phyloP scores from a whole-genome alignment of 192 early-diverging fungal genomes.

The Powellomyces hirtus region DNA sequence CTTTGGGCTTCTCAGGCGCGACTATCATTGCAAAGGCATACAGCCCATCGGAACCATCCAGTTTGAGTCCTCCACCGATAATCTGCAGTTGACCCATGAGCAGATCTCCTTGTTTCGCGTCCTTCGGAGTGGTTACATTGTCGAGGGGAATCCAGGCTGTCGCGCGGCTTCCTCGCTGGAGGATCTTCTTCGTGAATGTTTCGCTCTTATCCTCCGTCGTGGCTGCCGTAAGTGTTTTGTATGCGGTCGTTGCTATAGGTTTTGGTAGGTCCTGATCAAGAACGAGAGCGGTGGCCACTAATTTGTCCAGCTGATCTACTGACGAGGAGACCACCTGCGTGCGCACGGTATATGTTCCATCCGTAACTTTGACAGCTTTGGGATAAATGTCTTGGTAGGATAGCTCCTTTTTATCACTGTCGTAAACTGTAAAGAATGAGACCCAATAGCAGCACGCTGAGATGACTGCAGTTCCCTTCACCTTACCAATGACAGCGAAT shows the following conservation, averaged over 20 bases:
- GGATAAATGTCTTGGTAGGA: conserved; percentile 70
- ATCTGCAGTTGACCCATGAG: conserved; percentile 69
- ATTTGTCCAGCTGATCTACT: conserved; percentile 70
- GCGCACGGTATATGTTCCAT: conserved; percentile 82
- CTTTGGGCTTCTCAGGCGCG: conserved; percentile 3
- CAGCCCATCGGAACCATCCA: conserved; percentile 4
- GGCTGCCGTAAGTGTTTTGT: conserved; percentile 55
- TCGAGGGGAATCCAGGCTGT: conserved; percentile 61
- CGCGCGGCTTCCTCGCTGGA: conserved; percentile 51
- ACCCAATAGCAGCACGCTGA: background rate
- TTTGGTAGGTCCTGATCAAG: conserved; percentile 66
- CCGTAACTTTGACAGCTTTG: conserved; percentile 61
- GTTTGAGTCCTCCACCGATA: conserved; percentile 29
- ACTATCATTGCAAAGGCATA: background rate
- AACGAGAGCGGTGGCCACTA: conserved; percentile 58
- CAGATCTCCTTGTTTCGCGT: conserved; percentile 75
- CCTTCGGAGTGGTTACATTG: conserved; percentile 52
- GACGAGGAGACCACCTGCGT: conserved; percentile 73
- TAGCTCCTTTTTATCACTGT: conserved; percentile 74
- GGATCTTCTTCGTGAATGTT: conserved; percentile 41
- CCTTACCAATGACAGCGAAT: conserved; percentile 54
- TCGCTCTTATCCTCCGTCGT: conserved; percentile 40
- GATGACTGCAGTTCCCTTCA: background rate
- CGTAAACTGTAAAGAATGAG: conserved; percentile 57
- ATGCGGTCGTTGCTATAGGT: conserved; percentile 50